These are phyloP conservation scores for Populus ilicifolia DNA, from an alignment of 345 rosid species.

Conservation along the genomic window DNA sequence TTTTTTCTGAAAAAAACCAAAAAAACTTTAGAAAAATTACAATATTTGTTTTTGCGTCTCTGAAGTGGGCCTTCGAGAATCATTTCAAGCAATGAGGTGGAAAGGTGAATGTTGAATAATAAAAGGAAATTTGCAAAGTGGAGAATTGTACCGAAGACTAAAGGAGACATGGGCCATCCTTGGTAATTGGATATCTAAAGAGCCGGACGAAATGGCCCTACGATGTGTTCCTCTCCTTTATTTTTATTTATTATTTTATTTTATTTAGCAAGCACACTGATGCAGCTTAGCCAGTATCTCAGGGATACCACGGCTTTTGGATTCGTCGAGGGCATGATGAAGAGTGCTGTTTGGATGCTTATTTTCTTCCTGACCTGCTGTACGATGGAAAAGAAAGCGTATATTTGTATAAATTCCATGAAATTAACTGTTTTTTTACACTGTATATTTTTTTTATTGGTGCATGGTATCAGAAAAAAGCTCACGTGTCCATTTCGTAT, in stretches of 20 bases:
- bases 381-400: neutral
- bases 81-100: slow-evolving; percentile 29
- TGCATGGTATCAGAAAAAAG: too few relatives aligned
- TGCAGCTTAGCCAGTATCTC: neutral
- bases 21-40: neutral
- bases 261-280: slow-evolving; percentile 5
- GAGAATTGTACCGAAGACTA: slow-evolving; percentile 21
- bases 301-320: neutral
- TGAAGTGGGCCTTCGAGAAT: slow-evolving; percentile 28
- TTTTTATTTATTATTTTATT: neutral
- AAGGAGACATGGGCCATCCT: slow-evolving; percentile 13
- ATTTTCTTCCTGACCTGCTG: slow-evolving; percentile 3
- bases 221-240: neutral
- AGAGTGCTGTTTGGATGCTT: neutral
- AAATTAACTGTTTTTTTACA: neutral
- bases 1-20: too few relatives aligned
- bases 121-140: slow-evolving; percentile 26
- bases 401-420: neutral
- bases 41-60: neutral
- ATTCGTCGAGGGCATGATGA: neutral
- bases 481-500: too few relatives aligned
- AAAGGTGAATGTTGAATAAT: slow-evolving; percentile 25
- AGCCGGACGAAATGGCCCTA: slow-evolving; percentile 16
- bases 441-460: neutral
- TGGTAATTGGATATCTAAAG: slow-evolving; percentile 18